Conservation (phyloP, 352 stramenopile genomes). For the Phytopythium boreale region DNA sequence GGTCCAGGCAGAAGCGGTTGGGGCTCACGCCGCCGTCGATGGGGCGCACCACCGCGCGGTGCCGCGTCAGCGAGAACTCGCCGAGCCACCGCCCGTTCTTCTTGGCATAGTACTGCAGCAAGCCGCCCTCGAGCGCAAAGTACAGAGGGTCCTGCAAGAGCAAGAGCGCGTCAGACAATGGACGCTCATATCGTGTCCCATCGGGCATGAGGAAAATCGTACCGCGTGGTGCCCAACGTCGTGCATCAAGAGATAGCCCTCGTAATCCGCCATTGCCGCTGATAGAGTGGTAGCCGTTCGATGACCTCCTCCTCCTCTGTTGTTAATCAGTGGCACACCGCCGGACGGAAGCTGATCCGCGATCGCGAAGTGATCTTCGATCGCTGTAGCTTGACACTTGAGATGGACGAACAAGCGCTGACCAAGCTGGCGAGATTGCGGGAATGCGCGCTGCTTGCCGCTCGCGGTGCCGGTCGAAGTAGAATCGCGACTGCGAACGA, state of each 20-base stretch:
- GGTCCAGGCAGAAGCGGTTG: slow-evolving; percentile 69
- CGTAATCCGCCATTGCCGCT: slow-evolving; percentile 68
- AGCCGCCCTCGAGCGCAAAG: slow-evolving; percentile 65
- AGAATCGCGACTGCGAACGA: neutral
- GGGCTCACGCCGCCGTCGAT: slow-evolving; percentile 40
- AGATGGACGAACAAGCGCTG: neutral
- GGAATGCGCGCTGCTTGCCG: neutral
- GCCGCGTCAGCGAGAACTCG: slow-evolving; percentile 68
- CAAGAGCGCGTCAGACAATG: neutral
- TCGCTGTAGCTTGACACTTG: neutral
- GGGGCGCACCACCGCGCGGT: slow-evolving; percentile 51
- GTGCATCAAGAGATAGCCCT: slow-evolving; percentile 77
- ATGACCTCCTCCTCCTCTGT: neutral
- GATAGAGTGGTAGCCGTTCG: neutral
- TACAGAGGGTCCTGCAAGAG: slow-evolving; percentile 59
- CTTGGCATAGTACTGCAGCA: slow-evolving; percentile 75
- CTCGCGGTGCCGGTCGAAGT: neutral
- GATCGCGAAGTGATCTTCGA: neutral
- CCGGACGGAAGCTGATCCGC: neutral
- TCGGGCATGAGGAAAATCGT: neutral
- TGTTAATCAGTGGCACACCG: neutral
- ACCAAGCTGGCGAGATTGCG: neutral
- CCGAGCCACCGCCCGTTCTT: slow-evolving; percentile 70
- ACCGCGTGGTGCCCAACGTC: slow-evolving; percentile 42
- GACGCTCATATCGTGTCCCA: neutral